These are phyloP conservation scores for Blastobotrys malaysiensis DNA, from an alignment of 1,139 yeast genomes.

Conservation along the genomic window DNA sequence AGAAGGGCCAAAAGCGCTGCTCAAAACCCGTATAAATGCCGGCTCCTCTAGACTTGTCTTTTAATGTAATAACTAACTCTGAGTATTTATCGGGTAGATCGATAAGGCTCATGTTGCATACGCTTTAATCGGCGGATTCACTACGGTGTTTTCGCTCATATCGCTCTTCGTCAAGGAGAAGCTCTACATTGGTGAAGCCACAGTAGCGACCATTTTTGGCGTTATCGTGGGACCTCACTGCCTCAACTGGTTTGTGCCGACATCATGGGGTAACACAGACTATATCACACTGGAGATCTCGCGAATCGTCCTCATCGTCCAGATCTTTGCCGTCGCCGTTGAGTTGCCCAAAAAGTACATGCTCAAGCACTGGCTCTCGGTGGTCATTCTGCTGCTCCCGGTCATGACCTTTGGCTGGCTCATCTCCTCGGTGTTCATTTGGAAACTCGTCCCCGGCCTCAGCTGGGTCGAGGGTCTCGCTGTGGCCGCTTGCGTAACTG, in stretches of 20 bases:
- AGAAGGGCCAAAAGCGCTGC: neutral
- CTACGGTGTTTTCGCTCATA: constrained; percentile 79
- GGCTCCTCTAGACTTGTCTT: neutral
- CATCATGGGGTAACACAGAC: constrained; percentile 87
- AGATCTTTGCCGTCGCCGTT: constrained; percentile 96
- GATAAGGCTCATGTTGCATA: constrained; percentile 79
- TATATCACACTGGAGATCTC: constrained; percentile 82
- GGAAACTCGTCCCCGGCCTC: constrained; percentile 80
- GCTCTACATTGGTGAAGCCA: constrained; percentile 90
- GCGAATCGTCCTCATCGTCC: constrained; percentile 82
- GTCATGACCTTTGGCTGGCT: constrained; percentile 96
- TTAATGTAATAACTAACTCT: neutral
- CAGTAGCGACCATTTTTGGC: constrained; percentile 89
- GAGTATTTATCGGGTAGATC: constrained; percentile 29
- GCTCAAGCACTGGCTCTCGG: constrained; percentile 86
- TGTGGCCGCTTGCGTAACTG: constrained; percentile 90
- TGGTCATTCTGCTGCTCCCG: constrained; percentile 70
- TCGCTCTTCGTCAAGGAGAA: constrained; percentile 87
- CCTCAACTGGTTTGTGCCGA: constrained; percentile 80
- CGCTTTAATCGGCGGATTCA: constrained; percentile 87
- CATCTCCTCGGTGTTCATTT: constrained; percentile 76
- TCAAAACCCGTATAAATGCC: too few relatives aligned
- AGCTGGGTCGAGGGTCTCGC: constrained; percentile 70
- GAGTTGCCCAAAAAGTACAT: constrained; percentile 92
- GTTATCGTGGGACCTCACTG: constrained; percentile 92